A percentile compares a stretch with the other conserved stretches of the same genome.
Evolutionary conservation across 805 yeast species (phyloP).

Genomic region (Yarrowia sp.): DNA sequence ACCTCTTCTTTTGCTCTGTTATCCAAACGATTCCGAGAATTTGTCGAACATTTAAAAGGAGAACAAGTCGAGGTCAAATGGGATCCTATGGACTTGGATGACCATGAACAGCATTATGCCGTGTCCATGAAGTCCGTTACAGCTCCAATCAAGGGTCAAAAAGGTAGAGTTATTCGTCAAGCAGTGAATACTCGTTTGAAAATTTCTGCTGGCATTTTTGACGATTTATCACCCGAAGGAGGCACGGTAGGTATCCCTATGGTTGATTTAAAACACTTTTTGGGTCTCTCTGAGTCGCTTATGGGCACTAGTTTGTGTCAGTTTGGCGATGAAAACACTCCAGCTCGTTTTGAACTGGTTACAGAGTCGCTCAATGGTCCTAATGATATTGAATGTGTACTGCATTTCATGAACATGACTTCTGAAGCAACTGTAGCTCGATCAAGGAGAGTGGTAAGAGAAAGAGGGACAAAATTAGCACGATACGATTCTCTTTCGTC

Average conservation of each 20-base stretch:
- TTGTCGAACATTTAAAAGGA: constrained; percentile 1
- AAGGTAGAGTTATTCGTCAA: neutral
- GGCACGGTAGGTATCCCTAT: constrained; percentile 4
- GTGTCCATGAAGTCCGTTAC: constrained; percentile 9
- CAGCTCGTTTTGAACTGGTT: constrained; percentile 6
- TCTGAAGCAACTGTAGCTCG: neutral
- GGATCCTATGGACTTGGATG: neutral
- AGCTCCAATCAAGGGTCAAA: neutral
- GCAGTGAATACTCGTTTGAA: neutral
- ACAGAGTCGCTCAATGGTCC: constrained; percentile 1
- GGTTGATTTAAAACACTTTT: neutral
- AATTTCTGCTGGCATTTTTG: neutral
- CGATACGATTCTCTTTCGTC: neutral
- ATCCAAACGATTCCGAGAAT: constrained; percentile 3
- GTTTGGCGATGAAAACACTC: constrained; percentile 10
- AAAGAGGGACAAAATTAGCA: neutral
- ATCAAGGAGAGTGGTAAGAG: neutral
- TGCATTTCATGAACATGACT: constrained; percentile 13
- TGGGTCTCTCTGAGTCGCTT: neutral
- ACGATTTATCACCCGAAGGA: neutral
- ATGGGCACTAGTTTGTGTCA: constrained; percentile 3
- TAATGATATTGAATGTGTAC: neutral
- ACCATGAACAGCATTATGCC: neutral
- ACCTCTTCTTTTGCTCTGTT: neutral
- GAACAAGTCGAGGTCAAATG: constrained; percentile 19